Evolutionary conservation across 2,329 filamentous ascomycete genomes (phyloP).

Genomic region (Ramularia endophylla): DNA sequence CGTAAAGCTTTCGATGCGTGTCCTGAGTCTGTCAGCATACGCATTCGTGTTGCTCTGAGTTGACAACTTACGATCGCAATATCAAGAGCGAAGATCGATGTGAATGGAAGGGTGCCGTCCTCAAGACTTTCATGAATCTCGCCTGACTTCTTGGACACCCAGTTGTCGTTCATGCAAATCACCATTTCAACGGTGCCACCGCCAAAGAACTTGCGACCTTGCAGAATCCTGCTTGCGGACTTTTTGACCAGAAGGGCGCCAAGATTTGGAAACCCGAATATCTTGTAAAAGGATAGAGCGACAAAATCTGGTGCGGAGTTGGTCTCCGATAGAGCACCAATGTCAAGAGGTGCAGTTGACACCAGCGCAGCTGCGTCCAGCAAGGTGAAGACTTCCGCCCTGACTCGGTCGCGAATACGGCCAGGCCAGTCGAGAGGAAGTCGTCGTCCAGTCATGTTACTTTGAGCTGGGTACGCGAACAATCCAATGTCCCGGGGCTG

Average conservation of each 20-base stretch:
- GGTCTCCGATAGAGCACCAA: conserved; percentile 47
- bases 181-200: conserved; percentile 69
- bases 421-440: conserved; percentile 64
- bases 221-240: conserved; percentile 49
- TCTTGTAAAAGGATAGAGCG: conserved; percentile 59
- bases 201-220: conserved; percentile 57
- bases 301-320: conserved; percentile 80
- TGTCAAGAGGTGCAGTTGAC: conserved; percentile 67
- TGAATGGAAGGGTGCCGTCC: conserved; percentile 83
- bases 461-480: conserved; percentile 84
- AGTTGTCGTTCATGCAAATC: conserved; percentile 62
- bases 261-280: conserved; percentile 60
- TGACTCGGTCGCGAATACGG: conserved; percentile 36
- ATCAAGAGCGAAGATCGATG: conserved; percentile 77
- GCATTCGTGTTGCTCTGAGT: no score
- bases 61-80: conserved; percentile 50
- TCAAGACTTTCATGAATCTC: conserved; percentile 73
- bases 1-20: conserved; percentile 63
- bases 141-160: conserved; percentile 67
- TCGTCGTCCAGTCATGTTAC: conserved; percentile 78
- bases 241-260: conserved; percentile 54
- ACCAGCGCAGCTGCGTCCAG: conserved; percentile 77
- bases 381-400: conserved; percentile 52
- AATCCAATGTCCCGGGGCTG: conserved; percentile 32
- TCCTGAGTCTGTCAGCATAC: conserved; percentile 30